Percentiles rank a stretch among this genome's conserved stretches.
phyloP scores from a whole-genome alignment of 1,139 yeast genomes.

The Yamadazyma spencermartinsiae region DNA sequence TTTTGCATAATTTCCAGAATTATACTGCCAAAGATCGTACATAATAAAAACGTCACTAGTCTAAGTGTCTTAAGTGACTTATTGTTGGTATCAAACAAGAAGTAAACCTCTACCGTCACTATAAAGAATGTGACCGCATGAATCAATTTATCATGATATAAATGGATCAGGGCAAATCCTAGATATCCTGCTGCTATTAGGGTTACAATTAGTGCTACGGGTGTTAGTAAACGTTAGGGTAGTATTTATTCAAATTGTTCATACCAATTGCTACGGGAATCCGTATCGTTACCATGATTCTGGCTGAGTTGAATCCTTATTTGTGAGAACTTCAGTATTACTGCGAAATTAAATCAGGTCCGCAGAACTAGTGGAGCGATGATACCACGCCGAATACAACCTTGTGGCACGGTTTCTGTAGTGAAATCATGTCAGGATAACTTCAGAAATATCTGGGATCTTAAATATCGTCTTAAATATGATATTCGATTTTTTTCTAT shows the following conservation, averaged over 20 bases:
- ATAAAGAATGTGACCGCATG: conserved; percentile 53
- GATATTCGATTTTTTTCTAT: conserved; percentile 2
- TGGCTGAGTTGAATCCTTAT: neutral
- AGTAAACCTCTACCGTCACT: conserved; percentile 55
- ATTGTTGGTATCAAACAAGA: conserved; percentile 46
- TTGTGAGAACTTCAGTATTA: too few relatives aligned
- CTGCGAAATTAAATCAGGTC: conserved; percentile 1
- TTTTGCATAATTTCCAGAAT: conserved; percentile 55
- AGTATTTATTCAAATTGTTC: too few relatives aligned
- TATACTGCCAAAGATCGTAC: conserved; percentile 48
- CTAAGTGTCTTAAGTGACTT: conserved; percentile 38
- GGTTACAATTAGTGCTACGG: conserved; percentile 29
- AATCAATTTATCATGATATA: conserved; percentile 53
- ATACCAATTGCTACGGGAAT: conserved; percentile 28
- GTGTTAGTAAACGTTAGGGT: neutral
- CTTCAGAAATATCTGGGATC: too few relatives aligned
- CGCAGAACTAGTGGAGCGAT: too few relatives aligned
- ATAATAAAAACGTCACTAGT: conserved; percentile 41
- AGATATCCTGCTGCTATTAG: conserved; percentile 38
- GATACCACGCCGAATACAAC: too few relatives aligned
- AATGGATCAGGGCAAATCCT: conserved; percentile 52
- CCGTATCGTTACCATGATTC: conserved; percentile 21
- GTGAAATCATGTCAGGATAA: too few relatives aligned
- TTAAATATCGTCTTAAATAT: too few relatives aligned
- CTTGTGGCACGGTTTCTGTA: too few relatives aligned